Base-by-base conservation (phyloP, 805 yeast genomes). In the Zygotorulaspora florentina region DNA sequence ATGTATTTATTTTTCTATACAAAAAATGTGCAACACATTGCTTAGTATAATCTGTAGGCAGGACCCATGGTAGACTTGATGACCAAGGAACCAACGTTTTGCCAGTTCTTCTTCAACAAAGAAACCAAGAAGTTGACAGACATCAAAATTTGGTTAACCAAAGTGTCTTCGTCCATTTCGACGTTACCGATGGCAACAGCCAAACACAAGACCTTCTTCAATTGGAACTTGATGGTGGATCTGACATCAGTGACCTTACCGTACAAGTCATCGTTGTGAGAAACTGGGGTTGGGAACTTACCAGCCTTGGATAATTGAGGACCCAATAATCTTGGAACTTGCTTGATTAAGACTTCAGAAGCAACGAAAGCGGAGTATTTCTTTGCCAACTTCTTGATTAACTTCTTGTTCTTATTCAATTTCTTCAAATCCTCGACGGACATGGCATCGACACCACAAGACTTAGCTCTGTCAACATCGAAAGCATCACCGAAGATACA, bases 271-370 rank as follows among this genome's bases (percentile, higher is more conserved):
- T 93, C 99, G 76, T 87, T 81, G 87, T 93, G 99, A 60, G 99
- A 93, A 67, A 93, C 99, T 79, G 99, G 99, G 75, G 98, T 91
- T 77, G 99, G 99, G 96, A 93, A 93, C 91, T 93, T 93, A 86
- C 99, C 99, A 72, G 97, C 98, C 87, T 93, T 93, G 65, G 99
- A 93, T 72, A 93, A 88, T 77, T 91, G 96, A 75, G 99, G 99
- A 81, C 99, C 99, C 73, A 93, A 83, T 73, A 93, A 83, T 85
- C 99, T 93, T 79, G 99, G 99, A 73, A 93, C 96, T 82, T 93
- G 99, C 84, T 93, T 93, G 76, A 93, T 93, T 76, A 93, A 87
- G 62, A 87, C 96, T 77, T 93, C 99, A 62, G 99, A 93, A 76
- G 99, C 98, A 72, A 93, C 76, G 85, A 93, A 93, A 66, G 99